Evolutionary conservation across 805 yeast genomes (phyloP).

Genomic region (Barnettozyma salicaria): DNA sequence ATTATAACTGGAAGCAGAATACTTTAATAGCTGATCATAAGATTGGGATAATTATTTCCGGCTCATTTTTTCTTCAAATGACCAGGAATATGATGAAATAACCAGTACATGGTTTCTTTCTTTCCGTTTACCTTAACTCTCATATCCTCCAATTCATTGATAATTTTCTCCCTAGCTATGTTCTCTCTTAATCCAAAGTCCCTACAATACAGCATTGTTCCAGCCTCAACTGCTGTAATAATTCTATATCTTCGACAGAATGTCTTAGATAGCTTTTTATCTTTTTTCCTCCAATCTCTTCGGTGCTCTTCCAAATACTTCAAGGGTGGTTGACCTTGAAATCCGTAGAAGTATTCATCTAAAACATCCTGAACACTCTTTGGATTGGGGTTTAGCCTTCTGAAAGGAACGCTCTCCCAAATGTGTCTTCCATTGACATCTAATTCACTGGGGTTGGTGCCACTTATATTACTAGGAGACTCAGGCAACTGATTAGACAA

Average conservation of each 20-base stretch:
- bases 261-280: constrained; percentile 23
- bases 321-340: constrained; percentile 25
- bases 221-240: constrained; percentile 25
- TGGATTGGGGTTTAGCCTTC: constrained; percentile 22
- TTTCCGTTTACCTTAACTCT: constrained; percentile 23
- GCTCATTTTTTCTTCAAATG: constrained; percentile 21
- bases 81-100: constrained; percentile 25
- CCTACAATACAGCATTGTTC: constrained; percentile 15
- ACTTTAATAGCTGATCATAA: background rate
- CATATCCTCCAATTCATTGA: constrained; percentile 21
- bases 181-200: constrained; percentile 18
- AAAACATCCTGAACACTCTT: constrained; percentile 25
- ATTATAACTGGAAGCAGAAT: background rate
- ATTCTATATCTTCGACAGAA: constrained; percentile 25
- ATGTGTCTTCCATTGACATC: constrained; percentile 14
- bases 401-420: constrained; percentile 19
- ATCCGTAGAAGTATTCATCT: constrained; percentile 26
- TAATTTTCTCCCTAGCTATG: constrained; percentile 21
- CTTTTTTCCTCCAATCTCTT: constrained; percentile 26
- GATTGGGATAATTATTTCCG: background rate
- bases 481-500: background rate
- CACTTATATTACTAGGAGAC: constrained; percentile 3
- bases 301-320: constrained; percentile 24
- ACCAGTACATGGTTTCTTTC: constrained; percentile 28
- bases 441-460: constrained; percentile 8